Evolutionary conservation across 306 rosid genomes (phyloP).

Genomic region (Sindora glabra): DNA sequence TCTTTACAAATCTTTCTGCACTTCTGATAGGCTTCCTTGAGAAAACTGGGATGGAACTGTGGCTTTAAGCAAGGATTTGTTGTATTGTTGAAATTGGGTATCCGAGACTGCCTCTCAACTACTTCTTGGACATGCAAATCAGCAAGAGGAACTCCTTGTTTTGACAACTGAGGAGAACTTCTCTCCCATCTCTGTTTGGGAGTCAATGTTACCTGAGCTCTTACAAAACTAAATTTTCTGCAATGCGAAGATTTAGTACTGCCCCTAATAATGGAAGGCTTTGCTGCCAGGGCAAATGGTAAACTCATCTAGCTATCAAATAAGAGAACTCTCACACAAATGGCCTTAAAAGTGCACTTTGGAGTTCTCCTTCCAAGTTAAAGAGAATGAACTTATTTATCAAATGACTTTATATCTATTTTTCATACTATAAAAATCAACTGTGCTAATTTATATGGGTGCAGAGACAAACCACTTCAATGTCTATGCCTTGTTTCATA

Average conservation of each 20-base stretch:
- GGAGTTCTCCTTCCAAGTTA: neutral
- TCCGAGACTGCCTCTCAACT: conserved; percentile 53
- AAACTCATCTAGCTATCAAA: conserved; percentile 32
- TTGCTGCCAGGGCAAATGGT: conserved; percentile 28
- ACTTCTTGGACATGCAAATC: conserved; percentile 54
- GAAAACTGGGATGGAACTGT: conserved; percentile 42
- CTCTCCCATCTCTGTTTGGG: conserved; percentile 25
- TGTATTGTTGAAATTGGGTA: neutral
- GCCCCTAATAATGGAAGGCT: conserved; percentile 23
- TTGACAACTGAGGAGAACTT: conserved; percentile 33
- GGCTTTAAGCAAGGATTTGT: neutral
- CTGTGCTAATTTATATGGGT: neutral
- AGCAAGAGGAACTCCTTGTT: conserved; percentile 43
- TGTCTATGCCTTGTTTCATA: neutral
- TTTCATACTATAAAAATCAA: too few relatives aligned
- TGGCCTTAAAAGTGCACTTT: neutral
- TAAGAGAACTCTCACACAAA: neutral
- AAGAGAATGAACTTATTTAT: too few relatives aligned
- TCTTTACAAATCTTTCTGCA: conserved; percentile 73
- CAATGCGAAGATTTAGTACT: conserved; percentile 6
- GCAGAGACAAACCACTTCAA: neutral
- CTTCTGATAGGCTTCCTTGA: conserved; percentile 60
- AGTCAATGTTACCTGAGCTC: conserved; percentile 33
- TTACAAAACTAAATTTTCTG: conserved; percentile 14
- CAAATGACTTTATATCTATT: too few relatives aligned